Conservation (phyloP, 805 yeast species). For the Alloascoidea hylecoeti region DNA sequence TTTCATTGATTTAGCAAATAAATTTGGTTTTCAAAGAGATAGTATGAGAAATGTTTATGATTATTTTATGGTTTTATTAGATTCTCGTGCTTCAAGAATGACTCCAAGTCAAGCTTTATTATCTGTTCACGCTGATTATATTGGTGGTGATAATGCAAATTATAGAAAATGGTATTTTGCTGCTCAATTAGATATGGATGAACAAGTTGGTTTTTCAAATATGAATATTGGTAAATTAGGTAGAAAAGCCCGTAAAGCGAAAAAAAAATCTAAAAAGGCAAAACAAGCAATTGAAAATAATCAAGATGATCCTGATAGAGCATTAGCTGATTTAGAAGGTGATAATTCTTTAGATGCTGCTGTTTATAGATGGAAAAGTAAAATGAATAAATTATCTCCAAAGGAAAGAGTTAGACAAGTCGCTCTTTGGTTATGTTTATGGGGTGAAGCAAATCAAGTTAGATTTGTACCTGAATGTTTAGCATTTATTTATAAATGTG, state of each 20-base stretch:
- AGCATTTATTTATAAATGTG: constrained; percentile 92
- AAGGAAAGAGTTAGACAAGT: constrained; percentile 50
- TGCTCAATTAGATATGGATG: constrained; percentile 68
- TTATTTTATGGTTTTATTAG: constrained; percentile 66
- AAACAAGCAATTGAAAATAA: constrained; percentile 30
- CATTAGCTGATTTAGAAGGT: constrained; percentile 54
- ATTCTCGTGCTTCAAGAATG: constrained; percentile 77
- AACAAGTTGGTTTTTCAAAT: constrained; percentile 41
- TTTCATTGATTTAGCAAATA: constrained; percentile 39
- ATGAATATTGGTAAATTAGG: constrained; percentile 38
- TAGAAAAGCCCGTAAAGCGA: constrained; percentile 30
- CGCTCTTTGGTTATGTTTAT: constrained; percentile 45
- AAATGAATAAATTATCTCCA: constrained; percentile 40
- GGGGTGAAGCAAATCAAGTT: constrained; percentile 80
- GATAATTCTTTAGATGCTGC: constrained; percentile 60
- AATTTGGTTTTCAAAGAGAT: constrained; percentile 78
- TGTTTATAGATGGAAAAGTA: constrained; percentile 65
- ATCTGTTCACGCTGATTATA: constrained; percentile 78
- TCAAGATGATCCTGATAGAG: constrained; percentile 40
- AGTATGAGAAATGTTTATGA: constrained; percentile 71
- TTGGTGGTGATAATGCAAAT: constrained; percentile 82
- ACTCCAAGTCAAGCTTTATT: constrained; percentile 55
- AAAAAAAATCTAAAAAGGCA: constrained; percentile 30
- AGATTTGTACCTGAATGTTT: constrained; percentile 85
- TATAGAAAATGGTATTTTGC: constrained; percentile 89